A percentile compares a stretch with the other conserved stretches of the same genome.
Conservation (phyloP, 1,284 basidiomycete genomes). For the Porphyrellus sp. region DNA sequence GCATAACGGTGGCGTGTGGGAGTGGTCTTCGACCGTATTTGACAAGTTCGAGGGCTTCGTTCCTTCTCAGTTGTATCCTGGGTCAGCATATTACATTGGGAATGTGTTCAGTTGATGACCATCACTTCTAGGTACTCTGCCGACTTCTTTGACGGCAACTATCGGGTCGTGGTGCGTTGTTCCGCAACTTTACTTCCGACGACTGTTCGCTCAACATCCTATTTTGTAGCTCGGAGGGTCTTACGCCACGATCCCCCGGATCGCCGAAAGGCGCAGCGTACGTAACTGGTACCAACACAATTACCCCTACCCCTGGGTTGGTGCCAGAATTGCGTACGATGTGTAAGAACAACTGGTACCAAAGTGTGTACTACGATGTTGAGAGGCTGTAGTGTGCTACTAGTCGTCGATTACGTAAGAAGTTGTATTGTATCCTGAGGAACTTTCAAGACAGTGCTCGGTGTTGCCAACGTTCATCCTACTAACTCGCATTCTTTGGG, state of each 20-base stretch:
- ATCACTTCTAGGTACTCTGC: slow-evolving; percentile 61
- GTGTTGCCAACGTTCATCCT: too few relatives aligned
- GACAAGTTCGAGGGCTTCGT: slow-evolving; percentile 74
- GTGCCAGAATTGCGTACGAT: slow-evolving; percentile 75
- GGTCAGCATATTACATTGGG: slow-evolving; percentile 39
- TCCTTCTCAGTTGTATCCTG: slow-evolving; percentile 79
- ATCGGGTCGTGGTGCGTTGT: slow-evolving; percentile 74
- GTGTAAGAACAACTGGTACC: slow-evolving; percentile 11
- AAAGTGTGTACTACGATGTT: slow-evolving; percentile 15
- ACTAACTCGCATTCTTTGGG: neutral
- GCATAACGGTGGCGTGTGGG: slow-evolving; percentile 97
- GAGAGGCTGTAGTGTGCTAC: too few relatives aligned
- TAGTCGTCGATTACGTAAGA: slow-evolving; percentile 19
- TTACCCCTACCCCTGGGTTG: slow-evolving; percentile 73
- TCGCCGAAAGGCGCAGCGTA: slow-evolving; percentile 72
- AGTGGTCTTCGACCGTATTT: slow-evolving; percentile 89
- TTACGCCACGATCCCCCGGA: slow-evolving; percentile 82
- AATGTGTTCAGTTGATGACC: neutral
- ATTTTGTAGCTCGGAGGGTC: slow-evolving; percentile 79
- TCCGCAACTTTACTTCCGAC: neutral
- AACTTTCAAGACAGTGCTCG: too few relatives aligned
- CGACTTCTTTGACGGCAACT: slow-evolving; percentile 87
- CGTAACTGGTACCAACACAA: slow-evolving; percentile 85
- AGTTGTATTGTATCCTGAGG: too few relatives aligned
- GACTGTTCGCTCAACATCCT: slow-evolving; percentile 4